Conservation (phyloP, 768 basidiomycete genomes). For the Imleria badia region DNA sequence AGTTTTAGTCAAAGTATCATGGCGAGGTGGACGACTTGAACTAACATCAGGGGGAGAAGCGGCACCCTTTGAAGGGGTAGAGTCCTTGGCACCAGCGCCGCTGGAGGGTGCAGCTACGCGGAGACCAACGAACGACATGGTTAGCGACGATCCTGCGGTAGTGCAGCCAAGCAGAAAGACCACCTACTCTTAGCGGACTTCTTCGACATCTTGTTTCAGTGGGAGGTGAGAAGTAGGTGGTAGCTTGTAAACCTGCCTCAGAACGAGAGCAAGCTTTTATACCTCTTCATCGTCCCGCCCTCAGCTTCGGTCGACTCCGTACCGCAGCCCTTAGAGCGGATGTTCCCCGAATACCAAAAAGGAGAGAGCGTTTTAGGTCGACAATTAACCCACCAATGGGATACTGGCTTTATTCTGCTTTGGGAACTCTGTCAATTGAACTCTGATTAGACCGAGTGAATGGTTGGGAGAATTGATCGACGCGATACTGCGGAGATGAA, state of each 20-base stretch:
- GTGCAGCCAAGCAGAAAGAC: slow-evolving; percentile 18
- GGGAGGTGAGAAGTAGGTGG: background rate
- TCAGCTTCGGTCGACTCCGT: slow-evolving; percentile 23
- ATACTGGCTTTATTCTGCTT: slow-evolving; percentile 8
- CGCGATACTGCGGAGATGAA: slow-evolving; percentile 18
- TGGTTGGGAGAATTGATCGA: slow-evolving; percentile 4
- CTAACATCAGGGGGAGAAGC: slow-evolving; percentile 20
- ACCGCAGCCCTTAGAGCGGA: slow-evolving; percentile 7
- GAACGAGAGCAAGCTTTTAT: slow-evolving; percentile 21
- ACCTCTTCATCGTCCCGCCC: slow-evolving; percentile 26
- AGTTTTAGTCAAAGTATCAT: background rate
- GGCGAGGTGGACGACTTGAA: background rate
- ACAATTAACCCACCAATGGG: slow-evolving; percentile 7
- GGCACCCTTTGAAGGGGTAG: slow-evolving; percentile 22
- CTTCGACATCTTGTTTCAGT: slow-evolving; percentile 24
- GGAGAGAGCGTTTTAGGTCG: background rate
- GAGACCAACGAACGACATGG: slow-evolving; percentile 1
- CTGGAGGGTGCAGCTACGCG: slow-evolving; percentile 13
- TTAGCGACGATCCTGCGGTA: slow-evolving; percentile 8
- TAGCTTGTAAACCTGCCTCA: background rate
- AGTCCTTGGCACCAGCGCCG: slow-evolving; percentile 10
- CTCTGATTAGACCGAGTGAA: slow-evolving; percentile 1
- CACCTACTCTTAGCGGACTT: slow-evolving; percentile 24
- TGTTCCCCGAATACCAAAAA: slow-evolving; percentile 7
- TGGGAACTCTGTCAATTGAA: slow-evolving; percentile 1